Evolutionary conservation across 2,329 filamentous ascomycete species (phyloP).

Genomic region (Parascedosporium putredinis): DNA sequence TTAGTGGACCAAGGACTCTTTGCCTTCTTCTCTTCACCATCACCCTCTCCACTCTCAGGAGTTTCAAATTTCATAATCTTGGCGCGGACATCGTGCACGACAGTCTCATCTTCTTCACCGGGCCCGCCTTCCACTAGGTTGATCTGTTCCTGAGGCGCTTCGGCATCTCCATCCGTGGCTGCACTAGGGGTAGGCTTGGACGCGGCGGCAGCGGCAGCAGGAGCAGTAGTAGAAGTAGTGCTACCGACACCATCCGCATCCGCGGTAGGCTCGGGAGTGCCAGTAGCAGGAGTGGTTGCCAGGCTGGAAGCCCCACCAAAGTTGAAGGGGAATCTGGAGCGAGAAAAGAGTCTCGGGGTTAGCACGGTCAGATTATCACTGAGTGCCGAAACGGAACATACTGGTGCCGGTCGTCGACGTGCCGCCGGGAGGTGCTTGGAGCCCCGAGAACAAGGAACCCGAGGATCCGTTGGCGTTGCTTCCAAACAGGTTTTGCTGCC

Average conservation of each 20-base stretch:
- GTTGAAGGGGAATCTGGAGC: slow-evolving; percentile 43
- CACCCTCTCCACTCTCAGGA: slow-evolving; percentile 33
- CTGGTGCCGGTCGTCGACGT: slow-evolving; percentile 35
- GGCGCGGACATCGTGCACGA: slow-evolving; percentile 59
- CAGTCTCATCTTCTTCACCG: slow-evolving; percentile 62
- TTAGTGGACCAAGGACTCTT: slow-evolving; percentile 56
- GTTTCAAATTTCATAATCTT: slow-evolving; percentile 55
- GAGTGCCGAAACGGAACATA: slow-evolving; percentile 21
- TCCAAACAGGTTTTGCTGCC: slow-evolving; percentile 12
- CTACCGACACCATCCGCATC: slow-evolving; percentile 14
- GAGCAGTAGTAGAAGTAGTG: neutral
- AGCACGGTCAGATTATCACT: slow-evolving; percentile 18
- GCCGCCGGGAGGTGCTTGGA: slow-evolving; percentile 31
- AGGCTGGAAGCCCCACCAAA: slow-evolving; percentile 50
- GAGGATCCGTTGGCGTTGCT: slow-evolving; percentile 13
- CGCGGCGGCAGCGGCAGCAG: neutral
- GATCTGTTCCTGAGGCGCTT: slow-evolving; percentile 53
- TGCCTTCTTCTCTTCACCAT: slow-evolving; percentile 28
- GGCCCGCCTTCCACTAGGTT: slow-evolving; percentile 56
- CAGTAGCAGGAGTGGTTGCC: slow-evolving; percentile 47
- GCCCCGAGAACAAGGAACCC: slow-evolving; percentile 24
- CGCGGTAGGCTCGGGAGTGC: slow-evolving; percentile 46
- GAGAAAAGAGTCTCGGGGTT: slow-evolving; percentile 27
- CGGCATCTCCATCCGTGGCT: slow-evolving; percentile 40
- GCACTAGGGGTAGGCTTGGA: neutral